Conservation (phyloP, 192 early-diverging fungal genomes). For the Backusella parvicylindrica region DNA sequence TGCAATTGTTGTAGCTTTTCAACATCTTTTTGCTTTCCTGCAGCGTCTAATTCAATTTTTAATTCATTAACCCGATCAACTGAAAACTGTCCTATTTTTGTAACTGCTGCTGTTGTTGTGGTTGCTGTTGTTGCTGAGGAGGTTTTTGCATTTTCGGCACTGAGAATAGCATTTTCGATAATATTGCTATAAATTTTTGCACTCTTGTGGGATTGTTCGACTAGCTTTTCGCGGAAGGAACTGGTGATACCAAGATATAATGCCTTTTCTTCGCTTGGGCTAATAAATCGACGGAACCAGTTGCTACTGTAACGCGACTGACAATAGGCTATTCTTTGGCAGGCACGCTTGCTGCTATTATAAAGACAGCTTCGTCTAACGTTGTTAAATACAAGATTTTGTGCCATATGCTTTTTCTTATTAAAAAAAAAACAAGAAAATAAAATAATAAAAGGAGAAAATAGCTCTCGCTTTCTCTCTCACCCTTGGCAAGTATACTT, state of each 20-base stretch:
- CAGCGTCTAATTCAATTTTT: constrained; percentile 16
- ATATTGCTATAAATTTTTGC: constrained; percentile 23
- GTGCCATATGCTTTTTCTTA: background rate
- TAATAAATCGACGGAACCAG: constrained; percentile 31
- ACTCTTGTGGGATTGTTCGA: constrained; percentile 12
- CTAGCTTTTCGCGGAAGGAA: constrained; percentile 29
- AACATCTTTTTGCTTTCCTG: constrained; percentile 5
- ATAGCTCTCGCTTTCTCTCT: background rate
- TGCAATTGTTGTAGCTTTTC: background rate
- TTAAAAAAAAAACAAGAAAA: background rate
- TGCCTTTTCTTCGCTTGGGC: constrained; percentile 30
- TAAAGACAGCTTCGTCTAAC: background rate
- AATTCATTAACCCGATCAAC: constrained; percentile 16
- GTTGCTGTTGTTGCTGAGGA: background rate
- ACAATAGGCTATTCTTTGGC: background rate
- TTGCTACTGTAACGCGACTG: background rate
- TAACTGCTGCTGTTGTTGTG: background rate
- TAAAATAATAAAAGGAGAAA: background rate
- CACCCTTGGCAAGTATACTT: too few species aligned
- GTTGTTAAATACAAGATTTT: background rate
- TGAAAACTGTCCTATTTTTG: background rate
- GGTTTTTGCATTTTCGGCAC: background rate
- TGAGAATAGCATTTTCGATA: constrained; percentile 28
- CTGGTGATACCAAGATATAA: constrained; percentile 27
- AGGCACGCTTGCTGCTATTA: background rate